Evolutionary conservation across 768 basidiomycete species (phyloP), one percentile per base, ranked within the genome.

Genomic region (Chalciporus sphaerocephalus): DNA sequence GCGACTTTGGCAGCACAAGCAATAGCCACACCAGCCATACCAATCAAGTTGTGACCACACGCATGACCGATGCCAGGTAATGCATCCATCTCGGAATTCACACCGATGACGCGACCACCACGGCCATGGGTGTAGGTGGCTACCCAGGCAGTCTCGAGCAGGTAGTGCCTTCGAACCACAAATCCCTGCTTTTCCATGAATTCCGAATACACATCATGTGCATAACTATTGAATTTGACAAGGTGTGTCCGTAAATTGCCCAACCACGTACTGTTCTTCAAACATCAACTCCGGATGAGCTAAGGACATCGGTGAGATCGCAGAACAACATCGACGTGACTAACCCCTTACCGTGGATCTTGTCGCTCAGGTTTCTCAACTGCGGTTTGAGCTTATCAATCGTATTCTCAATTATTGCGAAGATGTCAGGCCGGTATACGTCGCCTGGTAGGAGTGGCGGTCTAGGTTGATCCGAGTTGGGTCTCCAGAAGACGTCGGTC

Each of bases 11-110:
- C 73, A 0, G 81, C 84, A 42, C 79, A 73, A 0, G 87, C 83
- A 21, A 87, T 75, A 2, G 81, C 86, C 11, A 90, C 81, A 4
- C 87, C 87, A 44, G 72, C 55, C 18, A 90, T 85, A 1, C 84
- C 87, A 41, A 92, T 91, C 38, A 92, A 69, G 54, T 91, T 91
- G 58, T 92, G 88, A 3, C 88, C 88, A 55, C 88, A 91, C 1
- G 83, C 85, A 51, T 87, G 85, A 0, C 85, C 80, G 30, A 83
- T 70, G 0, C 76, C 68, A 15, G 65, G 65, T 10, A 85, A 67
- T 1, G 83, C 83, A 44, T 83, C 81, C 81, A 83, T 82, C 76
- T 91, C 89, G 13, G 87, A 87, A 60, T 92, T 91, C 47, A 92
- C 69, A 0, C 88, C 88, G 24, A 91, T 76, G 0, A 76, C 80